Conservation (phyloP, 2,329 filamentous ascomycete species). For the Pseudogymnoascus sp. region DNA sequence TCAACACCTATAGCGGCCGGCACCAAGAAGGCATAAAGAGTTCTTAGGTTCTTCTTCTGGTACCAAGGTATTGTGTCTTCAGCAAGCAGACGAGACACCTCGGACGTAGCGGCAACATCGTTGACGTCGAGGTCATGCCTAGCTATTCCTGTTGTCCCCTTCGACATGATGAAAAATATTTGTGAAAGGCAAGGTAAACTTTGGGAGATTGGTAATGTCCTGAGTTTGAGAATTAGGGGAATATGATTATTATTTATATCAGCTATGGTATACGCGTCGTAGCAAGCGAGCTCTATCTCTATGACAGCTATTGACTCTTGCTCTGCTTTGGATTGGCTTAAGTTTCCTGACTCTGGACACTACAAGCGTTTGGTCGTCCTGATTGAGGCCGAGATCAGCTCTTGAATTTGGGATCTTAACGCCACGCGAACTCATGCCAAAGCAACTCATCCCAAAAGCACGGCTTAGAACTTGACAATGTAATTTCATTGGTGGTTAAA, state of each 20-base stretch:
- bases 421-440: not conserved
- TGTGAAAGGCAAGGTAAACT: not conserved
- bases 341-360: not conserved
- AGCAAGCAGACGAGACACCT: not conserved
- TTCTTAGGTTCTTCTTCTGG: constrained; percentile 18
- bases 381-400: not conserved
- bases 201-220: not conserved
- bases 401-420: not conserved
- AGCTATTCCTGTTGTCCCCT: not conserved
- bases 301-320: not conserved
- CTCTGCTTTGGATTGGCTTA: not conserved
- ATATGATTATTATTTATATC: not conserved
- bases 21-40: constrained; percentile 15
- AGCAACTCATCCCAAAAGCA: not conserved
- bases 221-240: not conserved
- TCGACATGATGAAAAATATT: not conserved
- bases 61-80: constrained; percentile 18
- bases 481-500: not conserved
- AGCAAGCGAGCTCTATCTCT: not conserved
- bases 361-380: not conserved
- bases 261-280: not conserved
- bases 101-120: not conserved
- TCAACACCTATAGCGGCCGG: constrained; percentile 16
- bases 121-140: not conserved
- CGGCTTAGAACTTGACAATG: not conserved